These are phyloP conservation scores for Pueraria montana DNA, from an alignment of 306 rosid genomes.

Conservation along the genomic window DNA sequence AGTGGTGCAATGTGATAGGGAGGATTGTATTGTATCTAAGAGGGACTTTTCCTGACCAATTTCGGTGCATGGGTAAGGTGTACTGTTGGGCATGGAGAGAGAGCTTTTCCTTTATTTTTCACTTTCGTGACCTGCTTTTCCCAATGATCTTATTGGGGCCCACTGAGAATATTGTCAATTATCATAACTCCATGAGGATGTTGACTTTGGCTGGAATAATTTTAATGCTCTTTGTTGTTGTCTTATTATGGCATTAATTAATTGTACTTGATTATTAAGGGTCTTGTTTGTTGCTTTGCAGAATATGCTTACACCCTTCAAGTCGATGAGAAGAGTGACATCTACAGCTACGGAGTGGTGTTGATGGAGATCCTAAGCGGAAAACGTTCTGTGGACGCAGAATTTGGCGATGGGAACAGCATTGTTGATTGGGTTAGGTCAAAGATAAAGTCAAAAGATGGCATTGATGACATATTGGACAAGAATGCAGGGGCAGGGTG, in stretches of 20 bases:
- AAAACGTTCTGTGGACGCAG: constrained; percentile 68
- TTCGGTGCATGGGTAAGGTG: constrained; percentile 50
- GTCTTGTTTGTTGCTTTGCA: constrained; percentile 47
- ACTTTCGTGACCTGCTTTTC: constrained; percentile 50
- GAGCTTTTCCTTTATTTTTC: constrained; percentile 31
- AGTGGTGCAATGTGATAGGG: not conserved
- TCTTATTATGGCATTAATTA: constrained; percentile 23
- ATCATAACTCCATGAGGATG: constrained; percentile 48
- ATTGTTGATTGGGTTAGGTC: constrained; percentile 87
- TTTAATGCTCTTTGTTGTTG: constrained; percentile 36
- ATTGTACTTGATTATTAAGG: constrained; percentile 11
- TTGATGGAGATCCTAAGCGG: constrained; percentile 83
- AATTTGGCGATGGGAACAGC: constrained; percentile 92
- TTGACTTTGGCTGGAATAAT: constrained; percentile 47
- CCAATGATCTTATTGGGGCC: constrained; percentile 45
- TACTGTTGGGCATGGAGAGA: constrained; percentile 50
- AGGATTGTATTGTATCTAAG: not conserved
- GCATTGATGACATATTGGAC: constrained; percentile 65
- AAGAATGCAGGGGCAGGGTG: constrained; percentile 80
- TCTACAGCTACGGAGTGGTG: constrained; percentile 88
- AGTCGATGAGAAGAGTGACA: constrained; percentile 97
- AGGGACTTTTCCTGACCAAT: constrained; percentile 21
- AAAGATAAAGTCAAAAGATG: constrained; percentile 69
- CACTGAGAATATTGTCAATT: constrained; percentile 47
- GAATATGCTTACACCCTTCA: constrained; percentile 93